phyloP scores from a whole-genome alignment of 345 rosid genomes.

The Garcia nutans region DNA sequence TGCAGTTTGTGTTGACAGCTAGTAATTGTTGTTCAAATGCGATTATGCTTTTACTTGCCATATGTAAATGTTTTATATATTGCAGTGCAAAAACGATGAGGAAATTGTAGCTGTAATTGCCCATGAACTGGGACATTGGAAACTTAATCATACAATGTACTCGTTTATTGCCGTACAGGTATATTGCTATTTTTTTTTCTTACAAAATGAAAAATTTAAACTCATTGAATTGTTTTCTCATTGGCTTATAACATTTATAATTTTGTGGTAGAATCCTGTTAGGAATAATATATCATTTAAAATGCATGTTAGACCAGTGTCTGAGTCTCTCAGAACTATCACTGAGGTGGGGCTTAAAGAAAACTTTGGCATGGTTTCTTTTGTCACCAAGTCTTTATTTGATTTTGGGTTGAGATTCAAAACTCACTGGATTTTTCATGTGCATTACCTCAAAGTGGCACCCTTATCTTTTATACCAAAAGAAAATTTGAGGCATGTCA shows the following conservation, averaged over 20 bases:
- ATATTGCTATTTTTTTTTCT: constrained; percentile 21
- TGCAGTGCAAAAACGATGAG: constrained; percentile 87
- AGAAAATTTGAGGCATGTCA: neutral
- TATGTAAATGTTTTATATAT: constrained; percentile 18
- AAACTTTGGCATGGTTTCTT: neutral
- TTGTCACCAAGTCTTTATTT: neutral
- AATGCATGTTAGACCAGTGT: neutral
- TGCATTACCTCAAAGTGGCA: neutral
- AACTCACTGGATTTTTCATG: neutral
- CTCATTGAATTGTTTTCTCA: neutral
- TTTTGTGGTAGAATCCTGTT: neutral
- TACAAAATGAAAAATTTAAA: neutral
- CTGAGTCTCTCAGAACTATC: neutral
- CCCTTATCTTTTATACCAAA: neutral
- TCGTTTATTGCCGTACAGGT: constrained; percentile 93
- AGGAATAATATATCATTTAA: neutral
- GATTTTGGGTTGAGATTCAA: neutral
- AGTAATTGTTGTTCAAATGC: neutral
- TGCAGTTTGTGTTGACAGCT: neutral
- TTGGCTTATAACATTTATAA: neutral
- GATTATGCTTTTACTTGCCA: neutral
- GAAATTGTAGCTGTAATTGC: constrained; percentile 97
- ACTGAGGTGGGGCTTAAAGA: neutral
- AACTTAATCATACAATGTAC: constrained; percentile 91
- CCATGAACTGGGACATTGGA: constrained; percentile 99